Conservation (phyloP, 139 green algal species). For the Ettlia oleoabundans region DNA sequence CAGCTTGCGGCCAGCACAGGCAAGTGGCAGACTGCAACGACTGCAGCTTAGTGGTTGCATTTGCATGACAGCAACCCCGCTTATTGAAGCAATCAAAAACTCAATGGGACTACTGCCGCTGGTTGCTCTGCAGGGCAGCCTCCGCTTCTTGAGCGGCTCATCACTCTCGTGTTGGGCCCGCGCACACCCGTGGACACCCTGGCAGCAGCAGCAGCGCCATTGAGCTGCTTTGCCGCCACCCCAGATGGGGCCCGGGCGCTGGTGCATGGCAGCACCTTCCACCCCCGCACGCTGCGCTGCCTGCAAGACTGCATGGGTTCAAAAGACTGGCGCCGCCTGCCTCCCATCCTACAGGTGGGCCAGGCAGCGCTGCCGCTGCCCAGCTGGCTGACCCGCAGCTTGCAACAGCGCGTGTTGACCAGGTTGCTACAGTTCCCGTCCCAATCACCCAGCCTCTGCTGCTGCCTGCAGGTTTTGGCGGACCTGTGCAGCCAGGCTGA, state of each 20-base stretch:
- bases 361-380: no score
- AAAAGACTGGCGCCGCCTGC: conserved; percentile 3
- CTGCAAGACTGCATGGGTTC: background rate
- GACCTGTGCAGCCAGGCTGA: conserved; percentile 12
- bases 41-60: no score
- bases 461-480: background rate
- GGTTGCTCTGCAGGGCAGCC: conserved; percentile 4
- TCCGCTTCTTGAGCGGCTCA: background rate
- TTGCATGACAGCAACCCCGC: no score
- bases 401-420: no score
- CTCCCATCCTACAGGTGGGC: background rate
- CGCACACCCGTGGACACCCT: background rate
- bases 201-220: background rate
- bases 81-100: no score
- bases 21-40: background rate
- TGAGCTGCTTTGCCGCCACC: conserved; percentile 12
- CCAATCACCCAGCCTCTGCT: background rate
- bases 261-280: background rate
- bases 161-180: background rate
- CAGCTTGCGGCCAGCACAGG: background rate
- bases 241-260: background rate
- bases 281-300: background rate
- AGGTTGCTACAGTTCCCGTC: background rate
- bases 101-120: no score
- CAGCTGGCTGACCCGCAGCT: no score